These are phyloP conservation scores for Inonotus hispidus DNA, from an alignment of 1,284 basidiomycete genomes.

Conservation along the genomic window DNA sequence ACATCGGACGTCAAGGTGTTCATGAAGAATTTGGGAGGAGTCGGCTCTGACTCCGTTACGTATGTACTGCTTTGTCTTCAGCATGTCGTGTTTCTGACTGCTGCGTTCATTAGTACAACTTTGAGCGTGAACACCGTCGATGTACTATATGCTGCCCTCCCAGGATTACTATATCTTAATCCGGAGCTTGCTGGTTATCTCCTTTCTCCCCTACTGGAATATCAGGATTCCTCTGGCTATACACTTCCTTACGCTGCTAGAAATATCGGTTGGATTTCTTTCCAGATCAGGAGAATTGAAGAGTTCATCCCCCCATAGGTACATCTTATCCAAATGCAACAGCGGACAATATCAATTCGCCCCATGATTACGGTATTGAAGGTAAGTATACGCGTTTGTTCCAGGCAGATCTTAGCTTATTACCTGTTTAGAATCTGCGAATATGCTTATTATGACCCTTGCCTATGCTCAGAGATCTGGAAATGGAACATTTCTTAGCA, in stretches of 20 bases:
- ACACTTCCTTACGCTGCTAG: constrained; percentile 32
- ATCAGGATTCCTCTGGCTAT: constrained; percentile 30
- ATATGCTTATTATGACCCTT: constrained; percentile 38
- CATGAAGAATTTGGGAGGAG: constrained; percentile 15
- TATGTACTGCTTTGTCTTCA: not conserved
- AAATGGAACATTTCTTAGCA: constrained; percentile 6
- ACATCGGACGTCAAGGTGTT: constrained; percentile 21
- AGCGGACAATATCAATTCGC: constrained; percentile 21
- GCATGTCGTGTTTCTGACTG: not conserved
- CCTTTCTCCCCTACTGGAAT: constrained; percentile 40
- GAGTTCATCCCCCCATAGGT: constrained; percentile 2
- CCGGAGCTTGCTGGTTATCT: constrained; percentile 35
- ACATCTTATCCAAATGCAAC: constrained; percentile 26
- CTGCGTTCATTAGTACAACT: not conserved
- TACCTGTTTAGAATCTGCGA: constrained; percentile 30
- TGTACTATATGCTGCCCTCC: constrained; percentile 41
- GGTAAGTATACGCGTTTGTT: constrained; percentile 22
- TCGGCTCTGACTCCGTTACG: not conserved
- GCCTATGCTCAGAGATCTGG: constrained; percentile 34
- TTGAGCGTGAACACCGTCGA: constrained; percentile 43
- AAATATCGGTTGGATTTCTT: constrained; percentile 33
- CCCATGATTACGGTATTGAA: constrained; percentile 26
- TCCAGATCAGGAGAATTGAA: not conserved
- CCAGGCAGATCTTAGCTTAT: not conserved
- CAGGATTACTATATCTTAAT: constrained; percentile 43